Conservation (phyloP, 441 rosid species). For the Aquilaria agallochum region DNA sequence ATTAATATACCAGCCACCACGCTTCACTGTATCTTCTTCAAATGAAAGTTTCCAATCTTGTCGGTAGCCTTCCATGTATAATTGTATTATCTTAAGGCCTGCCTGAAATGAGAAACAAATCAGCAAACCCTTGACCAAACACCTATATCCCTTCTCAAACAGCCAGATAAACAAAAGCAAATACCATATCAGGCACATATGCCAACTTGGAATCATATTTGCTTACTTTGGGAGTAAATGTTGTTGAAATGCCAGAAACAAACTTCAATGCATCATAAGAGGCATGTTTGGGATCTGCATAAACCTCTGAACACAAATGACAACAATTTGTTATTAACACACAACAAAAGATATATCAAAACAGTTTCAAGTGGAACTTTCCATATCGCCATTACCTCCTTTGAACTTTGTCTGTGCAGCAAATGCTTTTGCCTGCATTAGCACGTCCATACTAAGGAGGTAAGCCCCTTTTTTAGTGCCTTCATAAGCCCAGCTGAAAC, state of each 20-base stretch:
- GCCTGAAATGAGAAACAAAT: conserved; percentile 39
- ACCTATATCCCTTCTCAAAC: not conserved
- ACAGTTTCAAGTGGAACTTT: not conserved
- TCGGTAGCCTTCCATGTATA: conserved; percentile 91
- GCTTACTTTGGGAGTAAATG: conserved; percentile 83
- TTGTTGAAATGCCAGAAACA: conserved; percentile 71
- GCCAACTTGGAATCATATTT: not conserved
- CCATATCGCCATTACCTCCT: conserved; percentile 52
- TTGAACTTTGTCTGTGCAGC: conserved; percentile 76
- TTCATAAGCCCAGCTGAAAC: too few relatives aligned
- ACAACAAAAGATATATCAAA: conserved; percentile 13
- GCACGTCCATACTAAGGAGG: too few relatives aligned
- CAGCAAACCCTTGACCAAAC: conserved; percentile 3
- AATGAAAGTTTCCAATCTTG: conserved; percentile 97
- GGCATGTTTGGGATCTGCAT: conserved; percentile 86
- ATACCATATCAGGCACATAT: not conserved
- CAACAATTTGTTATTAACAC: conserved; percentile 6
- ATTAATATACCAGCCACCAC: conserved; percentile 85
- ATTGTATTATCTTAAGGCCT: conserved; percentile 82
- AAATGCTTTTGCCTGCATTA: conserved; percentile 78
- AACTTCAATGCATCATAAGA: conserved; percentile 76
- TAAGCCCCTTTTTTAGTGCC: too few relatives aligned
- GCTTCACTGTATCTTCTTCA: conserved; percentile 67
- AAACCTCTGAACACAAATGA: conserved; percentile 59
- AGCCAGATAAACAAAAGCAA: not conserved